These are phyloP conservation scores for Ustilago vetiveriae DNA, from an alignment of 1,284 basidiomycete species.

Conservation along the genomic window DNA sequence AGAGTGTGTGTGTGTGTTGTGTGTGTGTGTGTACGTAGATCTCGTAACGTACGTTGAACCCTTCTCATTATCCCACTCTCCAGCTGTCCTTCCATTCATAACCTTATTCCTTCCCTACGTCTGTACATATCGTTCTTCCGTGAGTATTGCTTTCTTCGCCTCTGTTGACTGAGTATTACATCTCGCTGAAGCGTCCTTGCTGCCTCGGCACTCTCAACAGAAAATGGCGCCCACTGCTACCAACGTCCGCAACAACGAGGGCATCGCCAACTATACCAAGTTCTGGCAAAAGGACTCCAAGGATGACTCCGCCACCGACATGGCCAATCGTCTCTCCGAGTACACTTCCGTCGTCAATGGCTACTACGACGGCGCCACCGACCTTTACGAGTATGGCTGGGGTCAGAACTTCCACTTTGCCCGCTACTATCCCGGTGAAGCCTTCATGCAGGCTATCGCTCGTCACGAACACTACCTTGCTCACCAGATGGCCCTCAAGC, in stretches of 20 bases:
- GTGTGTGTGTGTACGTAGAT: background rate
- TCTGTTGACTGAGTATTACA: background rate
- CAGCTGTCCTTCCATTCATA: too few species aligned
- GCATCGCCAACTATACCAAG: constrained; percentile 89
- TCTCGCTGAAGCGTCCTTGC: too few species aligned
- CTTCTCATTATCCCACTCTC: background rate
- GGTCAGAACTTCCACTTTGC: constrained; percentile 95
- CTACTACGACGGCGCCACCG: constrained; percentile 95
- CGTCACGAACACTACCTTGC: constrained; percentile 99
- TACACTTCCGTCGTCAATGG: constrained; percentile 96
- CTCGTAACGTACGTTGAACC: background rate
- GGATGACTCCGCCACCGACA: constrained; percentile 78
- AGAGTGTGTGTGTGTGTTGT: background rate
- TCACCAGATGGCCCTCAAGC: constrained; percentile 71
- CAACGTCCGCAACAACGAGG: constrained; percentile 82
- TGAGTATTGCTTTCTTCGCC: background rate
- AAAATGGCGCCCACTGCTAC: constrained; percentile 51
- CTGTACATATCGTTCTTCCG: constrained; percentile 8
- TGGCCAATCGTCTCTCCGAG: constrained; percentile 79
- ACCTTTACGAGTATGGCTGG: constrained; percentile 97
- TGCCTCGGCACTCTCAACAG: too few species aligned
- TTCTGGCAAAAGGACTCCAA: constrained; percentile 90
- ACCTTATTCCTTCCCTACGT: background rate
- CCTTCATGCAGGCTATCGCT: constrained; percentile 81
- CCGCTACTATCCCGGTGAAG: constrained; percentile 95